Evolutionary conservation across 805 yeast species (phyloP), one percentile per base, ranked within the genome.

Genomic region (Metschnikowia drakensbergensis): DNA sequence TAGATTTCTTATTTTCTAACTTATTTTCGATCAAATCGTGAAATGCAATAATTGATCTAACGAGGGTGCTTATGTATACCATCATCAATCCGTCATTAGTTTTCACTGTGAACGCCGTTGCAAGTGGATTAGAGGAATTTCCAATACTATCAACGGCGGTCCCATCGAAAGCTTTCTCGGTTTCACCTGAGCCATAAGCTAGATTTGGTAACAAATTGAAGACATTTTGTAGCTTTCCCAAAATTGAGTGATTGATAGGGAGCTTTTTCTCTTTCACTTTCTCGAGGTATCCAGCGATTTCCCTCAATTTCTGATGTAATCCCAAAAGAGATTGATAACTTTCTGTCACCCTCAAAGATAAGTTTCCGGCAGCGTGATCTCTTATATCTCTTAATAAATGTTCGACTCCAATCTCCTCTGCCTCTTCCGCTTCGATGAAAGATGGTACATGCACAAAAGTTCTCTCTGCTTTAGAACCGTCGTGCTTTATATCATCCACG

Each of bases 381-480:
- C 97, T 82, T 25, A 90, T 89, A 62, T 94, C 99, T 62, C 98
- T 83, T 51, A 94, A 71, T 52, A 94, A 71, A 66, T 94, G 99
- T 67, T 94, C 99, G 10, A 94, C 99, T 53, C 99, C 99, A 58
- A 94, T 94, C 69, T 94, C 99, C 69, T 94, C 99, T 7, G 99
- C 99, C 65, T 94, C 99, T 64, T 94, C 99, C 3, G 99, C 99
- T 64, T 88, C 92, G 54, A 95, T 89, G 28, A 81, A 75, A 10
- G 97, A 88, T 8, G 98, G 97, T 29, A 92, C 82, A 67, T 94
- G 99, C 41, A 88, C 81, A 71, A 94, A 94, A 3, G 97, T 90
- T 69, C 86, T 85, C 63, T 89, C 96, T 6, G 96, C 87, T 4
- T 91, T 82, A 1, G 96, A 81, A 22, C 99, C 99, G 67, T 94